A percentile compares a stretch with the other conserved stretches of the same genome.
phyloP scores from a whole-genome alignment of 192 early-diverging fungal species.

The Pilaira anomala region DNA sequence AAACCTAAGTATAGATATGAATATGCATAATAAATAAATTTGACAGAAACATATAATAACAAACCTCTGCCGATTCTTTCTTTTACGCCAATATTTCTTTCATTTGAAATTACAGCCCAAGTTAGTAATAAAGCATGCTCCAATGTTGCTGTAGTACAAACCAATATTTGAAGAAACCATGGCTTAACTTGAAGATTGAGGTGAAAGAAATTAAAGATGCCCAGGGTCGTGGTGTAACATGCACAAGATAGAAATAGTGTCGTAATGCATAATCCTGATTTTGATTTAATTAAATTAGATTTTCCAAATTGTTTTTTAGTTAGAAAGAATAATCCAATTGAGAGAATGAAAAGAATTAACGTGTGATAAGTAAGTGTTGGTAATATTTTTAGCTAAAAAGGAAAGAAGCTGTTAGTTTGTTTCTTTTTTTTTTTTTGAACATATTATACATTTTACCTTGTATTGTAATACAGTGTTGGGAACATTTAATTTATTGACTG shows the following conservation, averaged over 20 bases:
- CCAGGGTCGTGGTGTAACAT: slow-evolving; percentile 59
- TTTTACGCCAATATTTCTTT: slow-evolving; percentile 64
- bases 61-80: slow-evolving; percentile 66
- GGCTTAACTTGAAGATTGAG: slow-evolving; percentile 58
- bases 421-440: no score
- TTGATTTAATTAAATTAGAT: slow-evolving; percentile 74
- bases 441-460: no score
- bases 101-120: slow-evolving; percentile 62
- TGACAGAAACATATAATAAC: neutral
- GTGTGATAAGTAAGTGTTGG: no score
- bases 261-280: slow-evolving; percentile 64
- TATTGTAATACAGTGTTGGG: no score
- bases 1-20: slow-evolving; percentile 43
- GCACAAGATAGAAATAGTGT: slow-evolving; percentile 62
- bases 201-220: slow-evolving; percentile 64
- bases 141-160: slow-evolving; percentile 47
- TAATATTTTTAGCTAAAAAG: no score
- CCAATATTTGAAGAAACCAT: slow-evolving; percentile 50
- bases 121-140: slow-evolving; percentile 74
- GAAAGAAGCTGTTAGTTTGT: no score
- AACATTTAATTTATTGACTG: no score
- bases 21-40: neutral
- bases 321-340: no score
- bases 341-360: no score
- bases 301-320: slow-evolving; percentile 36